Evolutionary conservation across 768 basidiomycete genomes (phyloP), one percentile per base, ranked within the genome.

Genomic region (Termitomyces sp.): DNA sequence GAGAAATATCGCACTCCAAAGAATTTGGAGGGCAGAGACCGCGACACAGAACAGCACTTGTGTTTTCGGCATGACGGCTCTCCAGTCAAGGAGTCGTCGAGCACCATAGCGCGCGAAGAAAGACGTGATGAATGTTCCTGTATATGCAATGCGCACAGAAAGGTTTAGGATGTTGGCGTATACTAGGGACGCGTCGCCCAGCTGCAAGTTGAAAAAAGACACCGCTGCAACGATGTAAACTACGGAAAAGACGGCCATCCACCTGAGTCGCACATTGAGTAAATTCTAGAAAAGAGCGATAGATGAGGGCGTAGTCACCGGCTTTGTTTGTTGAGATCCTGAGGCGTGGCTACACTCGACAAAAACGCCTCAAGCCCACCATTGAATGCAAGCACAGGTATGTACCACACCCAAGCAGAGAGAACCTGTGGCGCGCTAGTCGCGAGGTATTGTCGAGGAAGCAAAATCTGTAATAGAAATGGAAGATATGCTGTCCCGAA

Each of bases 291-390:
- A 24, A 46, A 47, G 3, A 15, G 12, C 2, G 13, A 36, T 22
- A 24, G 22, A 7, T 11, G 16, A 15, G 27, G 4, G 13, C 7
- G 16, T 42, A 67, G 79, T 57, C 56, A 82, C 79, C 84, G 77
- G 65, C 86, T 89, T 70, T 96, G 94, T 7, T 68, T 69, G 48
- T 76, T 82, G 11, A 99, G 72, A 69, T 95, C 88, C 1, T 71
- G 65, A 0, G 88, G 78, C 1, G 79, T 77, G 1, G 93, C 91
- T 2, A 87, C 86, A 56, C 91, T 88, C 3, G 90, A 84, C 64
- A 96, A 79, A 71, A 97, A 95, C 0, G 95, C 93, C 69, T 99
- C 97, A 18, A 96, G 74, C 0, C 91, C 83, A 2, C 97, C 97
- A 68, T 99, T 99, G 63, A 93, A 73, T 6, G 90, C 90, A 66